Percentiles rank a stretch among this genome's conserved stretches.
Conservation (phyloP, 768 basidiomycete species). For the Boletus rubropictus region DNA sequence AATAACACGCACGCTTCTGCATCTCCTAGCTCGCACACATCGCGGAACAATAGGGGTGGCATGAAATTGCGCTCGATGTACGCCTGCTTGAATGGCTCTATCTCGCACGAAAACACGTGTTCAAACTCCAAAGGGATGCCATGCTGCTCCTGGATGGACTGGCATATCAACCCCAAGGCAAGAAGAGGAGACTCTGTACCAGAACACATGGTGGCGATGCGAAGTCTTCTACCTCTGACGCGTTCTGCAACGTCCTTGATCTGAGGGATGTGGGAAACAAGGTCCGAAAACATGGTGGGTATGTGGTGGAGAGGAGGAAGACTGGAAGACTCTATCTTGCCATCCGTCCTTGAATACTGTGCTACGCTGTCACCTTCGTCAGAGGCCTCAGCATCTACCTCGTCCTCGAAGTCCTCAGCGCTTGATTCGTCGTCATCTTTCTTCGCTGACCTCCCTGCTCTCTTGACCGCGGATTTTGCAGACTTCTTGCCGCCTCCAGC, state of each 20-base stretch:
- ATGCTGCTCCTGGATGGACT: conserved; percentile 65
- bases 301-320: conserved; percentile 74
- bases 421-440: conserved; percentile 28
- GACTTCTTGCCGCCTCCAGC: conserved; percentile 29
- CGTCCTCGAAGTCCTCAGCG: conserved; percentile 32
- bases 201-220: conserved; percentile 96
- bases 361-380: conserved; percentile 29
- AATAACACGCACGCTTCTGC: conserved; percentile 58
- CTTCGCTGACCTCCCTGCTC: conserved; percentile 29
- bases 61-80: conserved; percentile 96
- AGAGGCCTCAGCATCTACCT: conserved; percentile 30
- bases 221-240: conserved; percentile 73
- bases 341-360: conserved; percentile 34
- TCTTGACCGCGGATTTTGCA: conserved; percentile 21
- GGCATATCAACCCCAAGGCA: conserved; percentile 78
- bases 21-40: conserved; percentile 85
- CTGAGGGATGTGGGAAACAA: conserved; percentile 59
- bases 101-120: conserved; percentile 96
- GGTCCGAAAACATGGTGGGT: conserved; percentile 69
- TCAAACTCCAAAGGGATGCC: conserved; percentile 64
- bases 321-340: conserved; percentile 48
- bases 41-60: conserved; percentile 87
- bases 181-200: conserved; percentile 94
- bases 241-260: conserved; percentile 63
- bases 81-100: conserved; percentile 95